A percentile compares a stretch with the other conserved stretches of the same genome.
These are phyloP conservation scores for Panellus pusillus DNA, from an alignment of 768 basidiomycete species.

Conservation along the genomic window DNA sequence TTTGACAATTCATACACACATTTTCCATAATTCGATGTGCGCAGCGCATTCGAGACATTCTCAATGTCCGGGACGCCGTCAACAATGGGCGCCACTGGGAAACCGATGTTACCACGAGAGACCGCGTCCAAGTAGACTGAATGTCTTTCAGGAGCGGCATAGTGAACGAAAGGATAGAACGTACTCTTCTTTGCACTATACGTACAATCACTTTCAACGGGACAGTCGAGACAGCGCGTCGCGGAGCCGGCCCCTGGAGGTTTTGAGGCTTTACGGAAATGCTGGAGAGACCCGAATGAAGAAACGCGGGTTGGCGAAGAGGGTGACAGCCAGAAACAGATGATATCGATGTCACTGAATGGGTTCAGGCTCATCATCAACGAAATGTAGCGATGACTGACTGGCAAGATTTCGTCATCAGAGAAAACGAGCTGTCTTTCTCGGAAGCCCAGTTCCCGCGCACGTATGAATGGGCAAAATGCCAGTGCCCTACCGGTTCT, in stretches of 20 bases:
- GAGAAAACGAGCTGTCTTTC: constrained; percentile 68
- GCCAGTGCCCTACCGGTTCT: constrained; percentile 84
- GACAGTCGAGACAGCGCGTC: constrained; percentile 76
- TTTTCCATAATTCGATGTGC: constrained; percentile 67
- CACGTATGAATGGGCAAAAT: constrained; percentile 90
- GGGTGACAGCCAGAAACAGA: constrained; percentile 76
- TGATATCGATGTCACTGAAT: constrained; percentile 78
- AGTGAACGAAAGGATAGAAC: background rate
- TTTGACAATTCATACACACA: constrained; percentile 87
- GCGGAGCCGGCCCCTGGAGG: constrained; percentile 67
- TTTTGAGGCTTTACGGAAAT: constrained; percentile 75
- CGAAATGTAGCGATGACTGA: constrained; percentile 35
- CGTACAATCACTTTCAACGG: constrained; percentile 68
- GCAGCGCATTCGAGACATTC: constrained; percentile 74
- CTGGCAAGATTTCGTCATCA: constrained; percentile 94
- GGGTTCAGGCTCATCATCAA: constrained; percentile 1
- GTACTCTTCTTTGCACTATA: constrained; percentile 87
- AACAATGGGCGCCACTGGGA: constrained; percentile 70
- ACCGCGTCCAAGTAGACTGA: constrained; percentile 84
- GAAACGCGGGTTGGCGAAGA: constrained; percentile 67
- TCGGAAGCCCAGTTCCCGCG: constrained; percentile 80
- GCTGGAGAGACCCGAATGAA: constrained; percentile 83
- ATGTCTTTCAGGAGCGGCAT: constrained; percentile 2
- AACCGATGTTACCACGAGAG: constrained; percentile 47
- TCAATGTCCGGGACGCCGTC: constrained; percentile 88